Percentiles rank a stretch among this genome's conserved stretches.
phyloP scores from a whole-genome alignment of 768 basidiomycete species.

The Phlebiopsis flavidoalba region DNA sequence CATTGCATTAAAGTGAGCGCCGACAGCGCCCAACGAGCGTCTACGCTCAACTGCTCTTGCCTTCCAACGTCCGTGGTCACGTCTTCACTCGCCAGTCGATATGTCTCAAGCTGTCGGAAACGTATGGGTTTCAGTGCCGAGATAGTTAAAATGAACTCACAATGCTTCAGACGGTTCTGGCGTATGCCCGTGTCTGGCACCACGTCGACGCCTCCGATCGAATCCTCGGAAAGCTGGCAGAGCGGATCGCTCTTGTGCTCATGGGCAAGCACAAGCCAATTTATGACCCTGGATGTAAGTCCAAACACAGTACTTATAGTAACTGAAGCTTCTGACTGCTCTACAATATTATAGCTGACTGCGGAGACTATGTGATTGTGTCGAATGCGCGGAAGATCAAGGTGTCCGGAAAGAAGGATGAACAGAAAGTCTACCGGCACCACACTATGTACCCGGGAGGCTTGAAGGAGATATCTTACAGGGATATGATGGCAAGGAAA shows the following conservation, averaged over 20 bases:
- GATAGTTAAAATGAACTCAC: not conserved
- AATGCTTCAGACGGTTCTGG: slow-evolving; percentile 75
- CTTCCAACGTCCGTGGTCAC: not conserved
- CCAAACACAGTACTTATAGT: not conserved
- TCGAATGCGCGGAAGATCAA: slow-evolving; percentile 81
- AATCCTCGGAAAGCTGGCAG: slow-evolving; percentile 91
- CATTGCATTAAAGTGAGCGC: too few species aligned
- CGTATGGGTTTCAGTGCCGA: slow-evolving; percentile 37
- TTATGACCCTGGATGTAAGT: slow-evolving; percentile 84
- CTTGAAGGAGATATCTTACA: slow-evolving; percentile 85
- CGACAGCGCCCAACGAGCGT: too few species aligned
- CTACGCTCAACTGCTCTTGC: not conserved
- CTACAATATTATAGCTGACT: slow-evolving; percentile 41
- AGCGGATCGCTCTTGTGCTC: slow-evolving; percentile 88
- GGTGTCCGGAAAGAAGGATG: slow-evolving; percentile 85
- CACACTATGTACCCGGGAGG: slow-evolving; percentile 94
- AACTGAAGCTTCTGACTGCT: not conserved
- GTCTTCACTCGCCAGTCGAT: not conserved
- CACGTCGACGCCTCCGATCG: slow-evolving; percentile 89
- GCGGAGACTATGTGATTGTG: slow-evolving; percentile 96
- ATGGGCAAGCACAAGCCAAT: slow-evolving; percentile 99
- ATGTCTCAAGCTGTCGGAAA: slow-evolving; percentile 87
- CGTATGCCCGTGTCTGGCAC: slow-evolving; percentile 95
- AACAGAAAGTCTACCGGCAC: slow-evolving; percentile 83
- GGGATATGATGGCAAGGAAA: slow-evolving; percentile 75